Evolutionary conservation across 345 rosid species (phyloP), one percentile per base, ranked within the genome.

Genomic region (Citrus reticulata): DNA sequence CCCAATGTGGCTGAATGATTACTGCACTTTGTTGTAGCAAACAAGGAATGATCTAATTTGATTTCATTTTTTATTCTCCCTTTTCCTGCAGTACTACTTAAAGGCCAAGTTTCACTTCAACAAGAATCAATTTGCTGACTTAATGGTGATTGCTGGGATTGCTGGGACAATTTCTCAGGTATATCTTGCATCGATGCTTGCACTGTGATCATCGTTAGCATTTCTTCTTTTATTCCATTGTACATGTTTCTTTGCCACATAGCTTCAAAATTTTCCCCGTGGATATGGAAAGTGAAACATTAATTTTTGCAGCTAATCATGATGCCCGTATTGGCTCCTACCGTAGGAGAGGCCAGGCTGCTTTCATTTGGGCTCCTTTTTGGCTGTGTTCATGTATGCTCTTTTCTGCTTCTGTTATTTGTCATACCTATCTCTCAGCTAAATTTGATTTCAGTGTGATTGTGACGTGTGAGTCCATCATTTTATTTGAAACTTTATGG

Each of bases 161-260:
- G 91, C 94, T 14, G 98, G 98, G 68, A 86, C 98, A 24, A 59
- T 93, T 81, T 95, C 98, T 46, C 98, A 95, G 98, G 98, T 91
- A 83, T 35, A 6, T 55, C 74, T 69, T 35, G 27, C 73, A 25
- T 49, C 72, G 9, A 14, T 35, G 73, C 65, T 54, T 11, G 51
- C 14, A 27, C 68, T 3, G 19, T 34, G 10, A 13, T 34, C 9
- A 55, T 73, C 39, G 62, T 5, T 83, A 14, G 5, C 4, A 9
- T 35, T 78, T 49, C 22, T 55, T 70, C 60, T 73, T 22, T 29
- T 22, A 14, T 46, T 79, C 62, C 20, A 29, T 72, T 66, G 17
- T 24, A 32, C 64, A 22, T 30, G 14, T 6, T 29, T 2, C 60
- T 32, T 40, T 39, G 14, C 46, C 61, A 61, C 25, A 58, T 42